phyloP scores from a whole-genome alignment of 805 yeast genomes.

The Ogataea saltuana region DNA sequence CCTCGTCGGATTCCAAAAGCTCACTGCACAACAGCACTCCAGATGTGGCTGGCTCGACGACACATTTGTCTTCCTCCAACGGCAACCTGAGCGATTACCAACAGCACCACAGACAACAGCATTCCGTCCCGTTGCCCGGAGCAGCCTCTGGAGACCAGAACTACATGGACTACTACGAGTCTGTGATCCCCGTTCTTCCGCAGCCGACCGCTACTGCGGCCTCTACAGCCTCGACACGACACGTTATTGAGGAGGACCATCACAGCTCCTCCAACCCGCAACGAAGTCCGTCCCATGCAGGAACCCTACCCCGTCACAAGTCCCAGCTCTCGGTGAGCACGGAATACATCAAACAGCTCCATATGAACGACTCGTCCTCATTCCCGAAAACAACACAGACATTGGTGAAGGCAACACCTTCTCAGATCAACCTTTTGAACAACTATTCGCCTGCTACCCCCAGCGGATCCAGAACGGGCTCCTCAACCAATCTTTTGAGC shows the following conservation, averaged over 20 bases:
- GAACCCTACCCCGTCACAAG: conserved; percentile 11
- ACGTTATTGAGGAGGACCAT: background rate
- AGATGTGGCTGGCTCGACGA: conserved; percentile 8
- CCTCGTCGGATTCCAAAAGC: conserved; percentile 12
- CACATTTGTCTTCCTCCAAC: conserved; percentile 7
- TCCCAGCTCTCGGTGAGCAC: conserved; percentile 24
- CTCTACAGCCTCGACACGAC: background rate
- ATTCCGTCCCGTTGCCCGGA: background rate
- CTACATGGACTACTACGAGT: conserved; percentile 32
- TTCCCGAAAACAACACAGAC: conserved; percentile 34
- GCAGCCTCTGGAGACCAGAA: conserved; percentile 15
- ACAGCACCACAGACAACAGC: background rate
- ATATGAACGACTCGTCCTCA: conserved; percentile 34
- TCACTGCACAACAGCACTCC: conserved; percentile 9
- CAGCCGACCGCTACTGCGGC: conserved; percentile 7
- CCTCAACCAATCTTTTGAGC: conserved; percentile 20
- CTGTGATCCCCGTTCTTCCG: conserved; percentile 36
- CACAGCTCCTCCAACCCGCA: conserved; percentile 1
- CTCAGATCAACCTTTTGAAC: conserved; percentile 30
- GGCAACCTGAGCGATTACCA: conserved; percentile 6
- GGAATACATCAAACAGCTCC: conserved; percentile 32
- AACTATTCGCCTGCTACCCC: conserved; percentile 23
- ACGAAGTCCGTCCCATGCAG: conserved; percentile 3
- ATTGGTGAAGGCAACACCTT: conserved; percentile 28
- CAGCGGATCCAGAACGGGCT: conserved; percentile 19